phyloP scores from a whole-genome alignment of 176 grass and related monocot species.

The maize (Zea mays) region DNA sequence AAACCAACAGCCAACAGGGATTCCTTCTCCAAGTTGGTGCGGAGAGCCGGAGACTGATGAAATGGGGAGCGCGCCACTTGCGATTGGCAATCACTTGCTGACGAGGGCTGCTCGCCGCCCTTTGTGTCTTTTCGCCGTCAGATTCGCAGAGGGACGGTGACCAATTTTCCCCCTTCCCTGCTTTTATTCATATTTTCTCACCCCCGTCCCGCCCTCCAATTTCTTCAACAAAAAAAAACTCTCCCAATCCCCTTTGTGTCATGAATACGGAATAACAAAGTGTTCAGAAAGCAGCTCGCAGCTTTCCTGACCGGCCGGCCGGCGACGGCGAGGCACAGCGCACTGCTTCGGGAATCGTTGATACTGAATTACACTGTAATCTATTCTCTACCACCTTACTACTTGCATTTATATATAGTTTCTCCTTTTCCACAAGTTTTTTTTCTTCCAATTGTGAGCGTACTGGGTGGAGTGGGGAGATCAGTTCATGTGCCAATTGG shows the following conservation, averaged over 20 bases:
- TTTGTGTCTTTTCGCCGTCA: slow-evolving; percentile 13
- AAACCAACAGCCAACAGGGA: too few species aligned
- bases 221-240: too few species aligned
- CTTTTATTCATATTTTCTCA: background rate
- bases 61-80: background rate
- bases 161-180: background rate
- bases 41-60: too few species aligned
- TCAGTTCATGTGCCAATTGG: background rate
- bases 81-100: background rate
- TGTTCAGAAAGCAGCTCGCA: background rate
- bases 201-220: too few species aligned
- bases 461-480: too few species aligned
- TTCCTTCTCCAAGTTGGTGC: too few species aligned
- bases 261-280: background rate
- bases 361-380: too few species aligned
- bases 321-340: background rate
- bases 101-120: background rate
- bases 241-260: background rate
- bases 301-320: slow-evolving; percentile 24
- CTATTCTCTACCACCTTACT: too few species aligned
- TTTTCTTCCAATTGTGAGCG: too few species aligned
- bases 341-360: background rate
- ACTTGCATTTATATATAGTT: too few species aligned
- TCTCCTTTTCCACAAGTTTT: too few species aligned
- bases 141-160: slow-evolving; percentile 22